Evolutionary conservation across 148 eudicot species (phyloP), one percentile per base, ranked within the genome.

Genomic region (Heliosperma pusillum): DNA sequence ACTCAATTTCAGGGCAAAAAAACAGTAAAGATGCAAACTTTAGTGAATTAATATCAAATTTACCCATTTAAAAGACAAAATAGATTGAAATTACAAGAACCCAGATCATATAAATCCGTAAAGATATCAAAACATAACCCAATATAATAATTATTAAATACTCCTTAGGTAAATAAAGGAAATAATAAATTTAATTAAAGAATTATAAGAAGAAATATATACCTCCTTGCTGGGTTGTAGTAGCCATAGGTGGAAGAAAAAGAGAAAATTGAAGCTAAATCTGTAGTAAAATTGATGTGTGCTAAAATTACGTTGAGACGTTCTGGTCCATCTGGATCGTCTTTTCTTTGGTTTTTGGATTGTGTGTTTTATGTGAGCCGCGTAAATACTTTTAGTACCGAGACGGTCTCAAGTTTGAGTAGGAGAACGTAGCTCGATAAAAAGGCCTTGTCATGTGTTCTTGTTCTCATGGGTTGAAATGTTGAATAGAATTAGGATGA

Each of bases 191-290:
- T 0, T 11, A 61, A 25, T 9, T 10, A 8, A 10, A 61, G 16
- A 65, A 74, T 33, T 29, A 52, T 10, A 24, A 66, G 19, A 22
- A 47, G 19, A 15, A 58, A 26, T 12, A n/a, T 12, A n/a, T 33
- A 78, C 80, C 80, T 78, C 76, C 80, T 63, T 24, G 80, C 19
- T 63, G 80, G 70, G 76, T 65, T 24, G 80, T 11, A 13, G 80
- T 71, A 26, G 76, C 63, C 80, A 78, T 78, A 30, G 52, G 7
- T 7, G 6, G n/a, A 19, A 19, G 44, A 17, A 20, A 65, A 16
- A 10, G 65, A 60, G 30, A 10, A 10, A 25, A 2, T n/a, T n/a
- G n/a, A n/a, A n/a, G n/a, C n/a, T n/a, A n/a, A n/a, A n/a, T n/a
- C n/a, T n/a, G n/a, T n/a, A n/a, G n/a, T n/a, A n/a, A n/a, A n/a